phyloP scores from a whole-genome alignment of 805 yeast genomes.

The Scheffersomyces ergatensis region DNA sequence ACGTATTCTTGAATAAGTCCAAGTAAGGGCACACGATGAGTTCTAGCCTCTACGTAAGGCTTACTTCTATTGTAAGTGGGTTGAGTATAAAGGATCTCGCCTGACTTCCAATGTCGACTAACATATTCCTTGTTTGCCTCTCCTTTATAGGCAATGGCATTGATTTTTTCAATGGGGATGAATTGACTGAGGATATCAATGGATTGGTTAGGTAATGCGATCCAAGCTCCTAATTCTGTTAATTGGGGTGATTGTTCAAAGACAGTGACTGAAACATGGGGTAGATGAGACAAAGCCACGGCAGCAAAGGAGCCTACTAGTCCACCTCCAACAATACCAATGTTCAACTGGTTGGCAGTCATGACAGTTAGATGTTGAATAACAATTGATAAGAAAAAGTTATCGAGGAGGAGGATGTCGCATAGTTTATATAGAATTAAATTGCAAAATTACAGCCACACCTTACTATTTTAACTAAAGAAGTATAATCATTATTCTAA shows the following conservation, averaged over 20 bases:
- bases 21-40: constrained; percentile 4
- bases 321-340: constrained; percentile 4
- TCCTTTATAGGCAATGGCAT: constrained; percentile 3
- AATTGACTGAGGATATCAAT: constrained; percentile 3
- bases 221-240: constrained; percentile 7
- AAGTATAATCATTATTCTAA: too few species aligned
- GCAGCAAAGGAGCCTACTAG: constrained; percentile 3
- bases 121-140: not conserved
- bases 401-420: too few species aligned
- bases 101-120: constrained; percentile 6
- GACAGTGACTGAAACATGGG: constrained; percentile 1
- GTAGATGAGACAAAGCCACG: constrained; percentile 1
- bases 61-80: constrained; percentile 1
- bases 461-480: too few species aligned
- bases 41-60: constrained; percentile 4
- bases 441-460: not conserved
- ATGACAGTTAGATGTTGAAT: not conserved
- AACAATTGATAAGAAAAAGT: not conserved
- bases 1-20: constrained; percentile 18
- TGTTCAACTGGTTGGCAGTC: not conserved
- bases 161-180: constrained; percentile 2
- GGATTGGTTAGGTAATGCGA: constrained; percentile 2
- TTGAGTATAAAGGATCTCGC: constrained; percentile 2
- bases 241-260: constrained; percentile 1
- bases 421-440: too few species aligned